These are phyloP conservation scores for Irineochytrium annulatum DNA, from an alignment of 192 early-diverging fungal species.

Conservation along the genomic window DNA sequence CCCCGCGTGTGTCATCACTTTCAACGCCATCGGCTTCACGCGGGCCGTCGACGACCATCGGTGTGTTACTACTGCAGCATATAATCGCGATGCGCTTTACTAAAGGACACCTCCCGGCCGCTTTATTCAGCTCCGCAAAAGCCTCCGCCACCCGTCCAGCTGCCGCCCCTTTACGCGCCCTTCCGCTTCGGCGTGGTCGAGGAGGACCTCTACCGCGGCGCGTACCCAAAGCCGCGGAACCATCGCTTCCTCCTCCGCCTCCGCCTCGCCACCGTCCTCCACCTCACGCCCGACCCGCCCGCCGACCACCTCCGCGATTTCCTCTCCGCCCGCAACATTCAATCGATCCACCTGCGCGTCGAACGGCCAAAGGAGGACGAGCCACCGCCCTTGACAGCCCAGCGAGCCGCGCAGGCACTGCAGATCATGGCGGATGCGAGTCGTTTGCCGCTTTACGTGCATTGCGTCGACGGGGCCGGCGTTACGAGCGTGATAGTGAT, in stretches of 20 bases:
- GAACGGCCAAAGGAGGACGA: conserved; percentile 81
- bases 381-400: conserved; percentile 72
- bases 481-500: conserved; percentile 79
- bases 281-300: conserved; percentile 71
- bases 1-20: no score
- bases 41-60: no score
- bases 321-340: conserved; percentile 60
- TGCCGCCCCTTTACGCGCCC: conserved; percentile 61
- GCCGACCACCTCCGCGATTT: conserved; percentile 57
- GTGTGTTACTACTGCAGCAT: no score
- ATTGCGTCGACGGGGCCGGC: conserved; percentile 84
- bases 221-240: conserved; percentile 83
- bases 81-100: no score
- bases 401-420: conserved; percentile 52
- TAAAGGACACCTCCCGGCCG: no score
- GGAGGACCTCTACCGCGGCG: conserved; percentile 77
- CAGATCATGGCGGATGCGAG: conserved; percentile 70
- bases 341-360: conserved; percentile 61
- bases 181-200: conserved; percentile 85
- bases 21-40: no score
- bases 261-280: conserved; percentile 74
- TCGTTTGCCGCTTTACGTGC: conserved; percentile 75
- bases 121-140: no score
- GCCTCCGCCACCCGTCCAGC: conserved; percentile 3
- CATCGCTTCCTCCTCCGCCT: conserved; percentile 70